These are phyloP conservation scores for Xylaria sp. DNA, from an alignment of 2,329 filamentous ascomycete species.

Conservation along the genomic window DNA sequence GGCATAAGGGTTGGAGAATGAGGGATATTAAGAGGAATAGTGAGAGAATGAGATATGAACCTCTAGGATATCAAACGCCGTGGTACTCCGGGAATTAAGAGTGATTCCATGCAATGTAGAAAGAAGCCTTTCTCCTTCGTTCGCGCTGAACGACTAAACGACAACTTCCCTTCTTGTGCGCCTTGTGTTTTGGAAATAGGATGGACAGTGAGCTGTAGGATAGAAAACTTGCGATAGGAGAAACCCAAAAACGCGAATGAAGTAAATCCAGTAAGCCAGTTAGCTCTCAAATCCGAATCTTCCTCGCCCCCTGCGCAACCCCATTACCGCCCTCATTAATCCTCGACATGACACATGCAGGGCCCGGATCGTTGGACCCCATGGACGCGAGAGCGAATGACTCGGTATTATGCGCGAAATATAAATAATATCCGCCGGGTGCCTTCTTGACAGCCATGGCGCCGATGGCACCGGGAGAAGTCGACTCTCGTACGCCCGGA, in stretches of 20 bases:
- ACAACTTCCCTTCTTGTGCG: not conserved
- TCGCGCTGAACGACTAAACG: not conserved
- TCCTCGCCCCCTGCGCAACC: slow-evolving; percentile 66
- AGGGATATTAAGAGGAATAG: not conserved
- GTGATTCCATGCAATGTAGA: not conserved
- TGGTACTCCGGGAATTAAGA: not conserved
- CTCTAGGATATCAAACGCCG: slow-evolving; percentile 5
- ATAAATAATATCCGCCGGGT: slow-evolving; percentile 78
- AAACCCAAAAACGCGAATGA: too few species aligned
- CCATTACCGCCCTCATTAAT: slow-evolving; percentile 60
- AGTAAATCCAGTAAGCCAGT: not conserved
- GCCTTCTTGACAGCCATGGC: slow-evolving; percentile 91
- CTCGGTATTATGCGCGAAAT: slow-evolving; percentile 97
- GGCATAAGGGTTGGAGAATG: not conserved
- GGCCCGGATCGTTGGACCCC: slow-evolving; percentile 78
- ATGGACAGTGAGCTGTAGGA: not conserved
- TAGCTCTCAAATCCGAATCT: slow-evolving; percentile 50
- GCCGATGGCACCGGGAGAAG: slow-evolving; percentile 88
- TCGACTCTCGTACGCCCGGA: slow-evolving; percentile 81
- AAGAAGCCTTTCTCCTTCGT: not conserved
- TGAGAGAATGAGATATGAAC: not conserved
- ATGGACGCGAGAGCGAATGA: slow-evolving; percentile 88
- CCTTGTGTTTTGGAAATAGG: not conserved
- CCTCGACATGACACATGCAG: slow-evolving; percentile 89
- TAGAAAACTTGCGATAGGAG: not conserved